Evolutionary conservation across 306 rosid species (phyloP), one percentile per base, ranked within the genome.

Genomic region (Vicia faba): DNA sequence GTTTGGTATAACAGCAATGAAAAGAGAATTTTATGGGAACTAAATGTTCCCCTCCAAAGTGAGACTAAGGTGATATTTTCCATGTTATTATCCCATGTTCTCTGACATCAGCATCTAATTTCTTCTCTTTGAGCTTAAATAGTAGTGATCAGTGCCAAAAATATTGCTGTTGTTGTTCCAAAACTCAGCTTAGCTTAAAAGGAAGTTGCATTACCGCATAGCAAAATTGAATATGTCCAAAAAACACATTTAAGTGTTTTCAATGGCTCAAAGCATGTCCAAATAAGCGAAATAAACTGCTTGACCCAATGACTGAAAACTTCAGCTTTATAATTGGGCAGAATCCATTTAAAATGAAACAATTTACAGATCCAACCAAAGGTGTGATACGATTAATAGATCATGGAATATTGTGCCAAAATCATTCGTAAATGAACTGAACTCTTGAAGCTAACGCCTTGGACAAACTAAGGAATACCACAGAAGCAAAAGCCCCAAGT

Each of bases 141-240:
- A 58, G 36, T 57, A 45, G 67, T 25, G 4, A 31, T 36, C 40
- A 58, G 13, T 45, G 16, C 14, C 4, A 9, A 15, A 55, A 15
- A 20, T 57, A 68, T 62, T 36, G 26, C 11, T 35, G 25, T 19
- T 35, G 25, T 29, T 31, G 3, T 48, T 31, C 12, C 35, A 31
- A n/a, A 46, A 48, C 41, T 38, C 33, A 28, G 58, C 26, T 64
- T 33, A 35, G 41, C 58, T 62, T 33, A 33, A 33, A 33, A 33
- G 38, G 38, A 33, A 7, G 38, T 33, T 6, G 38, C 38, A 33
- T 33, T 33, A 33, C 38, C 6, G 38, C 38, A 33, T 7, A 33
- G 38, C 2, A 1, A 33, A 33, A 33, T 33, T 7, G 36, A 31
- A 31, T 31, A 31, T 31, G 7, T 20, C 23, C 23, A 31, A 31